A percentile compares a stretch with the other conserved stretches of the same genome.
Conservation (phyloP, 2,329 filamentous ascomycete species). For the Aspergillus hortae region DNA sequence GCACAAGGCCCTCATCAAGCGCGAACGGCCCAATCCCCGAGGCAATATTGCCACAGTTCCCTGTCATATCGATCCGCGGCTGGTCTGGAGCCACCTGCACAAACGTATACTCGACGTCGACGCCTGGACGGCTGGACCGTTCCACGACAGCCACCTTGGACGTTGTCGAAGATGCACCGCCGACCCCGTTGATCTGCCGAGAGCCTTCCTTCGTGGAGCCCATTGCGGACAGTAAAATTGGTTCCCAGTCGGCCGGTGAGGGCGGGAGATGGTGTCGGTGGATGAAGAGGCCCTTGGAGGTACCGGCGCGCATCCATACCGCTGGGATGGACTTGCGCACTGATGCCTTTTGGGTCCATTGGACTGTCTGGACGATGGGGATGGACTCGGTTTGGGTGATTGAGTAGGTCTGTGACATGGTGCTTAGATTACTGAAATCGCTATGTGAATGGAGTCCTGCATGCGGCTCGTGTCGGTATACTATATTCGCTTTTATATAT, state of each 20-base stretch:
- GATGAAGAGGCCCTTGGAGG: constrained; percentile 40
- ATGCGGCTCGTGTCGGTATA: not conserved
- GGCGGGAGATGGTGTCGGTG: constrained; percentile 30
- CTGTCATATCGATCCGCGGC: constrained; percentile 57
- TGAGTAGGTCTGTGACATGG: not conserved
- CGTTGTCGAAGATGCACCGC: constrained; percentile 62
- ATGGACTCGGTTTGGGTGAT: not conserved
- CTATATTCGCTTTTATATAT: not conserved
- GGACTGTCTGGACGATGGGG: not conserved
- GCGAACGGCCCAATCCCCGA: constrained; percentile 62
- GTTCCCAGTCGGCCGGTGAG: constrained; percentile 22
- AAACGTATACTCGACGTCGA: constrained; percentile 67
- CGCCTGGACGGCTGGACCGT: constrained; percentile 40
- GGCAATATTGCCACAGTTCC: constrained; percentile 70
- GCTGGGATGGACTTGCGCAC: constrained; percentile 23
- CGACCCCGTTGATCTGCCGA: constrained; percentile 66
- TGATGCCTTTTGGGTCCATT: not conserved
- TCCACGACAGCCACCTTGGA: constrained; percentile 66
- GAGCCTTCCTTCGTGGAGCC: constrained; percentile 25
- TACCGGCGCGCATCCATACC: constrained; percentile 39
- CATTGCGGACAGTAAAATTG: constrained; percentile 30
- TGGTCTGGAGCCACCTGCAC: constrained; percentile 62
- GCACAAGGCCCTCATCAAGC: constrained; percentile 51
- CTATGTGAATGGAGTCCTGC: not conserved
- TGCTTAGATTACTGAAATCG: not conserved